phyloP scores from a whole-genome alignment of 23 red algal genomes.

The Agarophyton chilense region DNA sequence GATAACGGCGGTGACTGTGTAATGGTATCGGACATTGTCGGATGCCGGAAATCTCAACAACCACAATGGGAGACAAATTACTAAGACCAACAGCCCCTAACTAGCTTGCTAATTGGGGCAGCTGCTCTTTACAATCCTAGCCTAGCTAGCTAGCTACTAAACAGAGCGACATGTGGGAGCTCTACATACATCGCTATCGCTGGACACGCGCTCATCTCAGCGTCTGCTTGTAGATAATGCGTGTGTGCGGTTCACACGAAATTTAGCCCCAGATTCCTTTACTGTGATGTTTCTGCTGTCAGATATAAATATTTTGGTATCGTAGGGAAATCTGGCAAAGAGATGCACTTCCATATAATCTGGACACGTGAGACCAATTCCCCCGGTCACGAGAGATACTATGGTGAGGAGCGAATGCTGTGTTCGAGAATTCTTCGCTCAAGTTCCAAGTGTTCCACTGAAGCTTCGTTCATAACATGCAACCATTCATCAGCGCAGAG shows the following conservation, averaged over 20 bases:
- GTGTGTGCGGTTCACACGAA: too few relatives aligned
- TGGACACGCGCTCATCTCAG: too few relatives aligned
- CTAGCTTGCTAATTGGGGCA: too few relatives aligned
- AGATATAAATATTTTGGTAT: background rate
- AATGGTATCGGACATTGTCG: background rate
- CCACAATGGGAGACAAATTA: background rate
- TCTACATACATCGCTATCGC: too few relatives aligned
- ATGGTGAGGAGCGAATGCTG: slow-evolving; percentile 15
- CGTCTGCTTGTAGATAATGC: too few relatives aligned
- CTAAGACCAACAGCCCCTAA: too few relatives aligned
- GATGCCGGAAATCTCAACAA: background rate
- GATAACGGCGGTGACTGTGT: background rate
- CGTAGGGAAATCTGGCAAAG: background rate
- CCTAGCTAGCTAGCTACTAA: too few relatives aligned
- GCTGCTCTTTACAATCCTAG: too few relatives aligned
- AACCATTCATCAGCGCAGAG: slow-evolving; percentile 49
- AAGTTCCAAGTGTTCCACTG: slow-evolving; percentile 32
- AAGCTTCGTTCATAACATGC: slow-evolving; percentile 34
- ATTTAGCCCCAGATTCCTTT: background rate
- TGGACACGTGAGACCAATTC: background rate
- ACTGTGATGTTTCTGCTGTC: background rate
- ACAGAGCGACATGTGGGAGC: too few relatives aligned
- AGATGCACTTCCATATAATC: background rate
- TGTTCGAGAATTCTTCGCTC: slow-evolving; percentile 34
- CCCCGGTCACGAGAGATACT: background rate